These are phyloP conservation scores for Chlorella sp. DNA, from an alignment of 139 green algal genomes.

Conservation along the genomic window DNA sequence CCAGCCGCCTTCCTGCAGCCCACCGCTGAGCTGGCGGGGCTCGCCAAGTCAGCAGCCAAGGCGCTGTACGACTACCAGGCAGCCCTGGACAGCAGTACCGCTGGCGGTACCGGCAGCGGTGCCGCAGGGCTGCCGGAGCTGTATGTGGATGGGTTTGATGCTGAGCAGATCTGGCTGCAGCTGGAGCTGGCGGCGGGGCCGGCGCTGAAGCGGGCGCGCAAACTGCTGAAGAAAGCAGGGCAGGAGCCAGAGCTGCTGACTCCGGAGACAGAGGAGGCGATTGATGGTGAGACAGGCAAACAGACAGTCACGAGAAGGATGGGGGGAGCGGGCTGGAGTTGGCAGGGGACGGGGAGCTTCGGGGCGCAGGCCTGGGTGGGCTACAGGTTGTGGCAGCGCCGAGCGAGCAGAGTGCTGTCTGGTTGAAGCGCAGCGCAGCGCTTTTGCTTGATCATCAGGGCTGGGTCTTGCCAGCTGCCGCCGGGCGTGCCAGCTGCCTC, in stretches of 20 bases:
- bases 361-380: not conserved
- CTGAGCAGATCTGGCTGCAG: conserved; percentile 81
- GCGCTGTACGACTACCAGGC: conserved; percentile 51
- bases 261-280: conserved; percentile 49
- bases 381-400: not conserved
- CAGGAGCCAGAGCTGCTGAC: conserved; percentile 46
- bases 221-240: conserved; percentile 41
- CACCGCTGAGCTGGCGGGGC: conserved; percentile 50
- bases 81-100: not conserved
- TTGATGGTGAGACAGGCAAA: conserved; percentile 58
- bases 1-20: conserved; percentile 71
- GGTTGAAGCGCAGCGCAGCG: not conserved
- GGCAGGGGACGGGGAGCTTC: not conserved
- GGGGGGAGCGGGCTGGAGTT: not conserved
- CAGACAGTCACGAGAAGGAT: no score
- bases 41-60: conserved; percentile 64
- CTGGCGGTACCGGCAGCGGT: not conserved
- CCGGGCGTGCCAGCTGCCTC: no score
- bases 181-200: conserved; percentile 55
- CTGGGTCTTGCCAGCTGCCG: not conserved
- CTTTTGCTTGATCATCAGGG: not conserved
- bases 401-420: not conserved
- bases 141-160: conserved; percentile 71
- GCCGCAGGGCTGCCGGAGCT: conserved; percentile 45
- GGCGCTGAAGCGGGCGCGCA: conserved; percentile 40